A percentile compares a stretch with the other conserved stretches of the same genome.
phyloP scores from a whole-genome alignment of 805 yeast species.

The Yamadazyma kitorensis region DNA sequence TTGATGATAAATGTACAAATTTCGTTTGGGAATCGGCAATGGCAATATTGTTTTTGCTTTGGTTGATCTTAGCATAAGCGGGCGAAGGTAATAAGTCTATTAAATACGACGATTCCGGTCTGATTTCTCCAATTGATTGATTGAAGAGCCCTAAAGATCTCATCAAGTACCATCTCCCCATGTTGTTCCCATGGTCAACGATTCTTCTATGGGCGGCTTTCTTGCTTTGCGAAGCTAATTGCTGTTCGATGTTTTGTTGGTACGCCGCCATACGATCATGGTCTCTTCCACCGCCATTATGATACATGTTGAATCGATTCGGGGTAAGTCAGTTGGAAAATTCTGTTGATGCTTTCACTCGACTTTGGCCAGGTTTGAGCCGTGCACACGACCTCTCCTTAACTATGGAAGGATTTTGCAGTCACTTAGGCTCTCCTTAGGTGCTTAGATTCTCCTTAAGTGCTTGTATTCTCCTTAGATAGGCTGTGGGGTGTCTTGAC shows the following conservation, averaged over 20 bases:
- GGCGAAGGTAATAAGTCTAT: slow-evolving; percentile 64
- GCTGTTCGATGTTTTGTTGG: slow-evolving; percentile 39
- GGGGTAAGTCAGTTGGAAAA: too few species aligned
- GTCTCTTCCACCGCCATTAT: slow-evolving; percentile 8
- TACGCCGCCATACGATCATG: slow-evolving; percentile 21
- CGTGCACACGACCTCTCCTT: too few species aligned
- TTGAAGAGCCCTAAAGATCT: slow-evolving; percentile 43
- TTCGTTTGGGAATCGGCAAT: slow-evolving; percentile 68
- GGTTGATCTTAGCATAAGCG: slow-evolving; percentile 45
- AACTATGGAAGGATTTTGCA: too few species aligned
- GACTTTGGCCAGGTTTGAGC: too few species aligned
- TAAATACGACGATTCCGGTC: slow-evolving; percentile 69
- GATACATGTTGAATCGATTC: slow-evolving; percentile 6
- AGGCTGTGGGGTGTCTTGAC: too few species aligned
- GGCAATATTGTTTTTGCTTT: slow-evolving; percentile 37
- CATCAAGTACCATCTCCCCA: slow-evolving; percentile 59
- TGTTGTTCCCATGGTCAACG: slow-evolving; percentile 73
- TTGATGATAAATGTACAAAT: slow-evolving; percentile 86
- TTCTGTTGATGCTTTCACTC: too few species aligned
- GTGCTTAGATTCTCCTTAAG: too few species aligned
- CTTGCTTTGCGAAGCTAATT: slow-evolving; percentile 46
- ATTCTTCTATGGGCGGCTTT: slow-evolving; percentile 62
- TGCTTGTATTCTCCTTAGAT: too few species aligned
- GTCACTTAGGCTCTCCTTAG: too few species aligned
- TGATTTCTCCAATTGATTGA: slow-evolving; percentile 48